These are phyloP conservation scores for Bertia moriformis DNA, from an alignment of 2,329 filamentous ascomycete species.

Conservation along the genomic window DNA sequence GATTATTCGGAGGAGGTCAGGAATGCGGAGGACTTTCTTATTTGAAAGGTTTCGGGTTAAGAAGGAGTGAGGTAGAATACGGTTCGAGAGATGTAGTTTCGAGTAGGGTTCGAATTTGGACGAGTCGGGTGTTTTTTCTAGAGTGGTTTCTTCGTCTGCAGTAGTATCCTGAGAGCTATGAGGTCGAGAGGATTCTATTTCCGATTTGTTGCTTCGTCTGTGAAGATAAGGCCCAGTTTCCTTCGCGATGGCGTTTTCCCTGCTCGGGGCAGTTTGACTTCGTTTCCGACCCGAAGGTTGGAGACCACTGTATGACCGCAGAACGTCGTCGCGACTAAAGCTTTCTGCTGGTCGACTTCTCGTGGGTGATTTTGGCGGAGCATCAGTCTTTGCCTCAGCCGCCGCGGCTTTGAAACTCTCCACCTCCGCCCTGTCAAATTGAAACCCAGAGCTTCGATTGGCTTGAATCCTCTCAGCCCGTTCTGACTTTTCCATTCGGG, in stretches of 20 bases:
- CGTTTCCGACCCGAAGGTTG: constrained; percentile 9
- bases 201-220: background rate
- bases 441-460: constrained; percentile 24
- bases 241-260: no score
- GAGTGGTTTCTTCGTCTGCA: background rate
- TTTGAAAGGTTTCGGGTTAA: constrained; percentile 37
- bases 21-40: constrained; percentile 40
- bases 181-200: background rate
- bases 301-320: constrained; percentile 15
- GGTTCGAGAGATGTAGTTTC: constrained; percentile 39
- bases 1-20: constrained; percentile 40
- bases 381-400: constrained; percentile 9
- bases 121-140: constrained; percentile 16
- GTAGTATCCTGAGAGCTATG: background rate
- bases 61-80: constrained; percentile 41
- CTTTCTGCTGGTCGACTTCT: constrained; percentile 13
- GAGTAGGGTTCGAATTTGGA: constrained; percentile 44
- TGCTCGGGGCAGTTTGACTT: constrained; percentile 17
- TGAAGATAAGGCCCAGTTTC: constrained; percentile 5
- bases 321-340: constrained; percentile 23
- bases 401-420: constrained; percentile 22
- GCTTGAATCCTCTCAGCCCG: constrained; percentile 15
- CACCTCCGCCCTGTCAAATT: constrained; percentile 23
- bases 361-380: constrained; percentile 7
- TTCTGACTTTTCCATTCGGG: constrained; percentile 15